Evolutionary conservation across 495 filamentous ascomycete species (phyloP), one percentile per base, ranked within the genome.

Genomic region (Penicillium antarcticum): DNA sequence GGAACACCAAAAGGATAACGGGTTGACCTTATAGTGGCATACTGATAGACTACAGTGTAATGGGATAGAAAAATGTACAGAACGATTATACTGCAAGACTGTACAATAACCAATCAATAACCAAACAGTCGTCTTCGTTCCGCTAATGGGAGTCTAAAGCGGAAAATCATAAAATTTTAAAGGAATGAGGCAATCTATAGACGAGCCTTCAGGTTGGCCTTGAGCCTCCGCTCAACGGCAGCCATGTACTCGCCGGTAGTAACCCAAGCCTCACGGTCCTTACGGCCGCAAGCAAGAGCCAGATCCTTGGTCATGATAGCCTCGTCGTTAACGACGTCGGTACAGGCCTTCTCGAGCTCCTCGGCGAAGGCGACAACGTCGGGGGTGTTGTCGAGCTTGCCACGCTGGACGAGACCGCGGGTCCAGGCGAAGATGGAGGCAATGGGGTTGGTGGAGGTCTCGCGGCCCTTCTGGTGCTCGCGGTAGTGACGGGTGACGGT

Each of bases 341-440:
- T 75, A 69, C 92, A 96, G n/a, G 94, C 94, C 67, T 87, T 77
- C 83, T 98, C 94, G 49, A 98, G 81, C 62, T 78, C 80, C 75
- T 97, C 88, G 17, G 92, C 94, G 63, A 95, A 98, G 5, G 85
- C 75, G 17, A 95, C 83, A 13, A 97, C 75, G 46, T 96, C 92
- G 9, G 90, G 90, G 47, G 90, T 97, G 12, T 80, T 75, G 73
- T 98, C 94, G 45, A 98, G 78, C 74, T 87, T 84, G 45, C 92
- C 94, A 55, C 94, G 86, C 77, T 97, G 91, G 43, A 88, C 75
- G n/a, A 98, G 79, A 53, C 94, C 94, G 38, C 94, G 87, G 42
- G 94, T 97, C 94, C 94, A 98, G 60, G 94, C 94, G 72, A 97
- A 98, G 74, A 98, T 97, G 61, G 88, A 92, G 54, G 94, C 94